Evolutionary conservation across 208 protist genomes (phyloP), one percentile per base, ranked within the genome.

Genomic region (Leishmania braziliensis): DNA sequence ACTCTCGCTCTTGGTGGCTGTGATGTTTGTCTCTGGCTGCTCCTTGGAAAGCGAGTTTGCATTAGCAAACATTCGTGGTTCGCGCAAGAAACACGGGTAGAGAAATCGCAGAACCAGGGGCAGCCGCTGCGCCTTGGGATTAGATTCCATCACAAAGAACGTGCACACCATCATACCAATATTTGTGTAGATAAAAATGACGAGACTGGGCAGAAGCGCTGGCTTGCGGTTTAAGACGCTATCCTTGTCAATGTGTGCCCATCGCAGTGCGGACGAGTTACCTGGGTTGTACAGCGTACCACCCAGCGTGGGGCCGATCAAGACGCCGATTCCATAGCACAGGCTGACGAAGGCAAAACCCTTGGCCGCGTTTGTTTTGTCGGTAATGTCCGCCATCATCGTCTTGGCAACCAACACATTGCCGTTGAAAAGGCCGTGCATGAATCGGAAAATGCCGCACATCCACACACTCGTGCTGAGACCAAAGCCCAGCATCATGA

Each of bases 271-370:
- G 12, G 48, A 83, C 48, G 78, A 77, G 29, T 88, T 70, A 29
- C 84, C 78, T 3, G 92, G 90, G 69, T 95, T 86, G 81, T 95
- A 95, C 33, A 95, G 82, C 26, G 92, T 50, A 36, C 92, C 92
- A 39, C 92, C 92, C 8, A 93, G 51, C 14, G 83, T 78, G 54
- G 92, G 92, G 6, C 92, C 92, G 74, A 95, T 84, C 18, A 93
- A 82, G 39, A 87, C 80, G 14, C 92, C 92, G 63, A 95, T 85
- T 33, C 89, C 87, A 66, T 76, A 90, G 46, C 81, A 85, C 77
- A 99, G 98, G 75, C 95, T 99, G 29, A 99, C 96, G 75, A 99
- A 99, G 53, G 97, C 96, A 85, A 99, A 99, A 36, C 98, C 98
- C 76, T 89, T 86, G 1, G 91, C 84, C 58, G 91, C 82, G 56